phyloP scores from a whole-genome alignment of 257 asterid genomes.

The Solanum pinnatisectum region DNA sequence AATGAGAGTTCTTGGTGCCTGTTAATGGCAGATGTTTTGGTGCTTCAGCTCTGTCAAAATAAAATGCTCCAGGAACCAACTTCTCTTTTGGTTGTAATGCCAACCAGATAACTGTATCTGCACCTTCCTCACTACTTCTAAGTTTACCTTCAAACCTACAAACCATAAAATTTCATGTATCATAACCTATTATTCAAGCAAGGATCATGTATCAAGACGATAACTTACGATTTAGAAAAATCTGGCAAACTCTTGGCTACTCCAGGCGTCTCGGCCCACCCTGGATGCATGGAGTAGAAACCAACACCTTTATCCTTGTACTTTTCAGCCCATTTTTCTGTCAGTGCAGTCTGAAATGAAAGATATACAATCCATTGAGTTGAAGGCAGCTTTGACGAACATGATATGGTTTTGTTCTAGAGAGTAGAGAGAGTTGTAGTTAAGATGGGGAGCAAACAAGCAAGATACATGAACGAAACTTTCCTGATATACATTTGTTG shows the following conservation, averaged over 20 bases:
- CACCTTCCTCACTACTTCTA: conserved; percentile 86
- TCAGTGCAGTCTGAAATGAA: conserved; percentile 59
- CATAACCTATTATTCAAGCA: neutral
- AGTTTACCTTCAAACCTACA: conserved; percentile 65
- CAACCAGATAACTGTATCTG: conserved; percentile 75
- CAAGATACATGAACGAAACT: neutral
- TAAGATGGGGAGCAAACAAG: neutral
- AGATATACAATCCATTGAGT: neutral
- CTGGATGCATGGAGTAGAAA: conserved; percentile 96
- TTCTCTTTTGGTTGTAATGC: conserved; percentile 84
- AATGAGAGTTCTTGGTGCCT: conserved; percentile 55
- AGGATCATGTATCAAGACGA: neutral
- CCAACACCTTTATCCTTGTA: conserved; percentile 58
- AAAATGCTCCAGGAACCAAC: conserved; percentile 56
- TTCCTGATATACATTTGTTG: neutral
- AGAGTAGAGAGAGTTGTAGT: neutral
- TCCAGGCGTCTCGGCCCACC: conserved; percentile 99
- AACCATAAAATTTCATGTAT: neutral
- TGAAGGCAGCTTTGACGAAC: neutral
- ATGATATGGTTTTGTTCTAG: neutral
- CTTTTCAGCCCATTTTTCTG: conserved; percentile 78
- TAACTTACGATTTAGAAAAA: conserved; percentile 50
- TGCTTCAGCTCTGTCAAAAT: conserved; percentile 72
- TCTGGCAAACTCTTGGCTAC: conserved; percentile 68
- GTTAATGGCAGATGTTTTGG: conserved; percentile 70